A percentile compares a stretch with the other conserved stretches of the same genome.
Evolutionary conservation across 2,329 filamentous ascomycete genomes (phyloP).

Genomic region (Coniochaeta ligniaria): DNA sequence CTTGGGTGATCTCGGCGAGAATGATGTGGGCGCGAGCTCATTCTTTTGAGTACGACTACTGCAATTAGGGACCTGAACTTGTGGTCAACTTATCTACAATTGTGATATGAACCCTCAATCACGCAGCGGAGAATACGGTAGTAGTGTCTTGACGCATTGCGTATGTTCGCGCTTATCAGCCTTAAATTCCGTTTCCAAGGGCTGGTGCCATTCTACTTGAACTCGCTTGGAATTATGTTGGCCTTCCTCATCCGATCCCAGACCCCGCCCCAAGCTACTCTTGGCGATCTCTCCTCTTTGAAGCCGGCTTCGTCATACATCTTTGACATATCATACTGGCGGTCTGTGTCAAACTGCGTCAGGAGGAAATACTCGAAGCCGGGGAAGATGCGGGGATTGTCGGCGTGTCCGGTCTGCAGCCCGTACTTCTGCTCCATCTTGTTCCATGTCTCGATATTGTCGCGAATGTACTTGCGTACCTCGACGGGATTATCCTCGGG

Average conservation of each 20-base stretch:
- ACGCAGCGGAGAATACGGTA: too few species aligned
- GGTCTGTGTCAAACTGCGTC: constrained; percentile 33
- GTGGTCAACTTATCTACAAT: too few species aligned
- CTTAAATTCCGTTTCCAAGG: too few species aligned
- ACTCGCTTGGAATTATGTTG: constrained; percentile 25
- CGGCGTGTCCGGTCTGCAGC: constrained; percentile 27
- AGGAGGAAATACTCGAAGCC: constrained; percentile 35
- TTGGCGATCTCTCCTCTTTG: constrained; percentile 29
- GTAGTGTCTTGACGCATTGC: too few species aligned
- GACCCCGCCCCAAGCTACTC: constrained; percentile 28
- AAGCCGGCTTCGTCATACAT: constrained; percentile 31
- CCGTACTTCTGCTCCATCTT: constrained; percentile 24
- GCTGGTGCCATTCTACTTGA: not conserved
- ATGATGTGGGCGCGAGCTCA: constrained; percentile 10
- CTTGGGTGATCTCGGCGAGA: constrained; percentile 16
- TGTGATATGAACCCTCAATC: too few species aligned
- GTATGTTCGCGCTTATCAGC: too few species aligned
- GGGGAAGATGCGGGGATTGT: constrained; percentile 24
- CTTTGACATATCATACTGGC: constrained; percentile 35
- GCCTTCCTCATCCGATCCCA: constrained; percentile 36
- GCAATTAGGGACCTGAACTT: too few species aligned
- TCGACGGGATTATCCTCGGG: constrained; percentile 18
- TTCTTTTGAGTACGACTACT: constrained; percentile 3
- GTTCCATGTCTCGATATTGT: constrained; percentile 22
- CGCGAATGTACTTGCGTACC: constrained; percentile 24